Base-by-base conservation (phyloP, 2,329 filamentous ascomycete genomes). In the Claviceps sp. region DNA sequence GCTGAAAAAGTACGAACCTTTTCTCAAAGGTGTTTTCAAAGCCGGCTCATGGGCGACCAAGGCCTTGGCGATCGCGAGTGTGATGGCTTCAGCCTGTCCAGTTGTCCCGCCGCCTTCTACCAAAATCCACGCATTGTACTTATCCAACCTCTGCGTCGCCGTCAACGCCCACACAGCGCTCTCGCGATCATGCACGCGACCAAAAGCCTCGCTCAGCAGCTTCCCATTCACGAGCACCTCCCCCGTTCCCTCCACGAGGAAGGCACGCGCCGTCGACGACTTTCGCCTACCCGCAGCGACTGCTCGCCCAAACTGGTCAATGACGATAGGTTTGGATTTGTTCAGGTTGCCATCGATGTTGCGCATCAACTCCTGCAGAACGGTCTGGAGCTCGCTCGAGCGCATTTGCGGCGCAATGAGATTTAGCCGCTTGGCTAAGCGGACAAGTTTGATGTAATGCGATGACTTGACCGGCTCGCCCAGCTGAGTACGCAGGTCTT, bases 71-170 rank as follows among this genome's bases (percentile, higher is more conserved):
- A 97, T 78, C 20, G 88, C 93, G 70, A 98, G 70, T 43, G 91
- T 94, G 62, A 97, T 79, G 37, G 93, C 90, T 70, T 98, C 93
- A 7, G 93, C 91, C 70, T 98, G 94, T 2, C 93, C 93, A 48
- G 93, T 98, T 47, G 86, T 85, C 60, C 93, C 93, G 58, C 93
- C 93, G 52, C 93, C 93, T 54, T 79, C 76, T 3, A 89, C 87
- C 48, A 86, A 70, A 50, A 84, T 90, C 84, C 88, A 98, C 3
- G 96, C 81, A 63, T 98, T 98, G 75, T 98, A 98, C 69, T 96
- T 97, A 74, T 95, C 89, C 57, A 95, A 70, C 57, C 93, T 77
- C 44, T 85, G 76, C 24, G 89, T 94, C 48, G 82, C 78, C 62
- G 90, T 88, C 62, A 98, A 70, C 7, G 91, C 82, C 91, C 91